phyloP scores from a whole-genome alignment of 257 asterid genomes.

The Cynanchum wilfordii region DNA sequence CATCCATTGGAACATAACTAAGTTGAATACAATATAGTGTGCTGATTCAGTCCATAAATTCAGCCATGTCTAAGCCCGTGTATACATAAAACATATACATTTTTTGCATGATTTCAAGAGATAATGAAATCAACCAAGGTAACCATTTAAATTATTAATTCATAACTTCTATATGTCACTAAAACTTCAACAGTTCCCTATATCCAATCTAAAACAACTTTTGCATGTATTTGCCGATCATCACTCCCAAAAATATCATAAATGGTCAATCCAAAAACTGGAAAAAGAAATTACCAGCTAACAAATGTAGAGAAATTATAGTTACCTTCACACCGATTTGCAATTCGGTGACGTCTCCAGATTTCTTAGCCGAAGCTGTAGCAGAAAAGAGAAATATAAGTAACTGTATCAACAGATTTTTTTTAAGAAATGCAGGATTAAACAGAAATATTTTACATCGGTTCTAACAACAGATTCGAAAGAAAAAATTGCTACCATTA shows the following conservation, averaged over 20 bases:
- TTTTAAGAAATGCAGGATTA: neutral
- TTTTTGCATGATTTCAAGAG: neutral
- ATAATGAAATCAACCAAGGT: neutral
- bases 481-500: neutral
- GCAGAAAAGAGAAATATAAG: conserved; percentile 4
- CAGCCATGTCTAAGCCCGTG: neutral
- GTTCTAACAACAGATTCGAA: conserved; percentile 15
- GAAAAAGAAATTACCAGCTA: neutral
- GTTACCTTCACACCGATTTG: conserved; percentile 95
- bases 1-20: neutral
- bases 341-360: conserved; percentile 81
- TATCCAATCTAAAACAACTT: neutral
- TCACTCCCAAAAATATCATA: neutral
- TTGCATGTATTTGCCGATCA: neutral
- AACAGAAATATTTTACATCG: conserved; percentile 2
- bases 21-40: neutral
- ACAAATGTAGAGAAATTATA: neutral
- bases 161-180: neutral
- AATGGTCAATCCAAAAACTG: neutral
- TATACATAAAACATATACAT: neutral
- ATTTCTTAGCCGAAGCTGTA: conserved; percentile 67
- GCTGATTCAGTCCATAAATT: neutral
- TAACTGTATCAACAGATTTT: neutral
- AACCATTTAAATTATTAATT: neutral
- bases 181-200: neutral